Evolutionary conservation across 1,139 yeast genomes (phyloP).

Genomic region (Kodamaea arcana): DNA sequence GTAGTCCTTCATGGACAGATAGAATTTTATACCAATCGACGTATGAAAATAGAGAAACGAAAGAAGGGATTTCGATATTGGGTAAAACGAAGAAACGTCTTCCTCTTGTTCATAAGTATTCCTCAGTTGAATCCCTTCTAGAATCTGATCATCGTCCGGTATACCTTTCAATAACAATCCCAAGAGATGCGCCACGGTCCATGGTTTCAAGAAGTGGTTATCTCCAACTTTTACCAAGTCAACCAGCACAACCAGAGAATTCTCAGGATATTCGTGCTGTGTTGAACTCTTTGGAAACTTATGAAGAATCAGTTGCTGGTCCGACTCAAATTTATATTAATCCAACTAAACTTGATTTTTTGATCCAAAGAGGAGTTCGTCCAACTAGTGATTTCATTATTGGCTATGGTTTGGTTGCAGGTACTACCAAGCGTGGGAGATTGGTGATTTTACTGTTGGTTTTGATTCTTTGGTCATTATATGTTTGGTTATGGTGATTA

Average conservation of each 20-base stretch:
- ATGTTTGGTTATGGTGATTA: conserved; percentile 1
- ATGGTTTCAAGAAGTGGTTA: conserved; percentile 41
- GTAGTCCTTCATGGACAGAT: conserved; percentile 90
- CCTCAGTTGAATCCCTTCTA: conserved; percentile 31
- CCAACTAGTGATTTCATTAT: conserved; percentile 31
- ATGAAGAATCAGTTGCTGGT: conserved; percentile 29
- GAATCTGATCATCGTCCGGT: conserved; percentile 45
- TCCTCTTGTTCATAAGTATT: conserved; percentile 35
- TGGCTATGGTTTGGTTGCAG: conserved; percentile 39
- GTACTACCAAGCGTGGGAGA: conserved; percentile 40
- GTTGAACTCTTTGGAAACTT: conserved; percentile 5
- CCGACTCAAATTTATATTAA: conserved; percentile 44
- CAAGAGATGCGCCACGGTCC: conserved; percentile 39
- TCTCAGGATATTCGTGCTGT: conserved; percentile 11
- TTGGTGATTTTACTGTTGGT: conserved; percentile 13
- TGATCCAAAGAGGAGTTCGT: conserved; percentile 27
- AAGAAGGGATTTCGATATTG: conserved; percentile 1
- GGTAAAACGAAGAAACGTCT: conserved; percentile 7
- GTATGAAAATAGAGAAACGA: conserved; percentile 24
- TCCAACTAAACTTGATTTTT: conserved; percentile 36
- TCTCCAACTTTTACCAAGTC: conserved; percentile 31
- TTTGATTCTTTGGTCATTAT: conserved; percentile 6
- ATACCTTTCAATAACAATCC: conserved; percentile 41
- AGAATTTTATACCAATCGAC: conserved; percentile 59
- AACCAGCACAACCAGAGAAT: conserved; percentile 9